Conservation (phyloP, 2,329 filamentous ascomycete genomes). For the Penicillium sp. region DNA sequence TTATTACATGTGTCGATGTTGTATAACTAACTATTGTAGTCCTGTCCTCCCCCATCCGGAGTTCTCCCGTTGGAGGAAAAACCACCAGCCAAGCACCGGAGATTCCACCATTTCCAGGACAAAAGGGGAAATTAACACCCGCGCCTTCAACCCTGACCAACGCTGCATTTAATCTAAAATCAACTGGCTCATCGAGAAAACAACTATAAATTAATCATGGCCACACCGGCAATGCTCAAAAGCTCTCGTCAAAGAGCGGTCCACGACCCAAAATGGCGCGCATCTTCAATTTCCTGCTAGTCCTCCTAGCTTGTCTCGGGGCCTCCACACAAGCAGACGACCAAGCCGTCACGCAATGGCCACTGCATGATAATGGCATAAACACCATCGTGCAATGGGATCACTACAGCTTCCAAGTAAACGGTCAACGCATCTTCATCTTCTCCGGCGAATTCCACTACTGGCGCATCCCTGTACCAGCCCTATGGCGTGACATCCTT, state of each 20-base stretch:
- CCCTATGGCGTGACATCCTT: slow-evolving; percentile 53
- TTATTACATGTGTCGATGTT: too few species aligned
- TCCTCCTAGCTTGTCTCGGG: slow-evolving; percentile 14
- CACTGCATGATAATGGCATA: slow-evolving; percentile 50
- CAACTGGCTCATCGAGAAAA: not conserved
- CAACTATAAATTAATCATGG: slow-evolving; percentile 3
- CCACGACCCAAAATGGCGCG: slow-evolving; percentile 7
- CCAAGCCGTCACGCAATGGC: slow-evolving; percentile 40
- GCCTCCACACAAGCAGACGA: slow-evolving; percentile 4
- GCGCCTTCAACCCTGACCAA: not conserved
- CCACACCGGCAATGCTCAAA: not conserved
- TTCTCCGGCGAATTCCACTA: slow-evolving; percentile 58
- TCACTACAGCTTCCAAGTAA: slow-evolving; percentile 54
- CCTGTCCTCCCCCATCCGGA: not conserved
- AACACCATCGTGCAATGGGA: slow-evolving; percentile 54
- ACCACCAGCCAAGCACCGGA: not conserved
- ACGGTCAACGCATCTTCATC: slow-evolving; percentile 53
- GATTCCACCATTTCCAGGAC: slow-evolving; percentile 1
- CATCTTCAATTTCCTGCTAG: slow-evolving; percentile 12
- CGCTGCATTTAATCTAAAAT: not conserved
- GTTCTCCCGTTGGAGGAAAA: slow-evolving; percentile 4
- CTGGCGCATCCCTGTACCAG: slow-evolving; percentile 52
- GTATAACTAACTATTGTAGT: not conserved
- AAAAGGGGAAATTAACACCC: not conserved
- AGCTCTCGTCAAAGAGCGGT: not conserved